phyloP scores from a whole-genome alignment of 441 rosid species.

The Mallotus japonicus region DNA sequence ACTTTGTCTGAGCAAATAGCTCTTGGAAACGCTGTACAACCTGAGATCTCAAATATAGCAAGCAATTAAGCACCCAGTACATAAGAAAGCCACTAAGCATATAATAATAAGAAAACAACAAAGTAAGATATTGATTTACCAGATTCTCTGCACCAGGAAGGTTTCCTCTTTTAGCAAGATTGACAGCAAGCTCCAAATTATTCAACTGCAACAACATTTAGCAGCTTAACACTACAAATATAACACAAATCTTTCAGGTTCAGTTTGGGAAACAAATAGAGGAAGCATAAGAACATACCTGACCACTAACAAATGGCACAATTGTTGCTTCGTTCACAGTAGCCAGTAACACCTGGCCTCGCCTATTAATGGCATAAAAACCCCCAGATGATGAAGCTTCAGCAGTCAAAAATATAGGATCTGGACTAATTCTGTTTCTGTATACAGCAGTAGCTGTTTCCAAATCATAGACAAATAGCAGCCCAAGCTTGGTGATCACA shows the following conservation, averaged over 20 bases:
- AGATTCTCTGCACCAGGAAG: slow-evolving; percentile 98
- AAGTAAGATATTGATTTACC: slow-evolving; percentile 43
- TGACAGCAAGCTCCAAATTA: slow-evolving; percentile 96
- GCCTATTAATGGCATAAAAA: slow-evolving; percentile 94
- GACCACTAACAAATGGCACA: slow-evolving; percentile 97
- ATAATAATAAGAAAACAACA: not conserved
- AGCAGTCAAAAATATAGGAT: slow-evolving; percentile 96
- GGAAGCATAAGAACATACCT: slow-evolving; percentile 46
- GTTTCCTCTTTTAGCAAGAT: slow-evolving; percentile 97
- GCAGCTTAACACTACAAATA: slow-evolving; percentile 2
- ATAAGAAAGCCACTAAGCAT: slow-evolving; percentile 4
- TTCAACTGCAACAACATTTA: slow-evolving; percentile 58
- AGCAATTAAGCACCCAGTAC: slow-evolving; percentile 18
- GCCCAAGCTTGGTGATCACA: slow-evolving; percentile 97
- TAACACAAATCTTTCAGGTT: not conserved
- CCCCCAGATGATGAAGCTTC: slow-evolving; percentile 93
- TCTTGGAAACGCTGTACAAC: slow-evolving; percentile 99
- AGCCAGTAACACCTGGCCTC: slow-evolving; percentile 96
- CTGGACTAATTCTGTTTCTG: slow-evolving; percentile 97
- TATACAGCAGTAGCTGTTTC: slow-evolving; percentile 99
- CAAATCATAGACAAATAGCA: slow-evolving; percentile 96
- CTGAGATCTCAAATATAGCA: slow-evolving; percentile 41
- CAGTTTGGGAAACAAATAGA: not conserved
- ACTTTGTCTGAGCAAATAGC: slow-evolving; percentile 96
- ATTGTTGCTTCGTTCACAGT: slow-evolving; percentile 93